Percentiles rank a stretch among this genome's conserved stretches.
Evolutionary conservation across 2,329 filamentous ascomycete species (phyloP).

Genomic region (Penicillium brevicompactum): DNA sequence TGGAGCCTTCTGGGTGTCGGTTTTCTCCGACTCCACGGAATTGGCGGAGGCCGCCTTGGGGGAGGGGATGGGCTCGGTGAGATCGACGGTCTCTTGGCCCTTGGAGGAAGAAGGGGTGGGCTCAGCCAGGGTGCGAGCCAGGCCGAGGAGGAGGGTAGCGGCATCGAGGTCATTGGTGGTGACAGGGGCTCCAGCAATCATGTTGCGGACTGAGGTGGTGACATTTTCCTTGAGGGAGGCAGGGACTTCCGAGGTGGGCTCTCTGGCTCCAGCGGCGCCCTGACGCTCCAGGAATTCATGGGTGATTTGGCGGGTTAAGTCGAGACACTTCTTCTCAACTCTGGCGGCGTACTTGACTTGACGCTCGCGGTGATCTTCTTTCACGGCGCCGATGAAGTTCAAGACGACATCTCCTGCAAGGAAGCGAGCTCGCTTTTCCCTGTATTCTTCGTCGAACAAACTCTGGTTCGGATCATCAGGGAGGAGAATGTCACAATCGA

Average conservation of each 20-base stretch:
- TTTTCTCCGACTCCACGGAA: neutral
- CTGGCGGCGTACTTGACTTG: constrained; percentile 5
- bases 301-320: constrained; percentile 10
- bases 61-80: too few relatives aligned
- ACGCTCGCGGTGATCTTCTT: constrained; percentile 6
- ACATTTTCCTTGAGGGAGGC: constrained; percentile 2
- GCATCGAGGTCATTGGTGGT: constrained; percentile 14
- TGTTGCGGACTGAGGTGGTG: constrained; percentile 4
- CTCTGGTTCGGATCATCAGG: constrained; percentile 17
- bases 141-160: constrained; percentile 15
- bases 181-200: constrained; percentile 5
- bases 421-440: constrained; percentile 16
- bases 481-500: constrained; percentile 18
- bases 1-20: constrained; percentile 5
- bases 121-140: constrained; percentile 5
- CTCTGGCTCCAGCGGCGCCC: neutral
- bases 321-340: constrained; percentile 12
- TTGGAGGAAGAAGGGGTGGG: neutral
- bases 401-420: constrained; percentile 19
- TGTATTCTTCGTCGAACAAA: constrained; percentile 23
- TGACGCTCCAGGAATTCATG: constrained; percentile 9
- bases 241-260: neutral
- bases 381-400: constrained; percentile 22
- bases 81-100: too few relatives aligned
- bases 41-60: neutral